Evolutionary conservation across 805 yeast genomes (phyloP), one percentile per base, ranked within the genome.

Genomic region (Spathaspora passalidarum): DNA sequence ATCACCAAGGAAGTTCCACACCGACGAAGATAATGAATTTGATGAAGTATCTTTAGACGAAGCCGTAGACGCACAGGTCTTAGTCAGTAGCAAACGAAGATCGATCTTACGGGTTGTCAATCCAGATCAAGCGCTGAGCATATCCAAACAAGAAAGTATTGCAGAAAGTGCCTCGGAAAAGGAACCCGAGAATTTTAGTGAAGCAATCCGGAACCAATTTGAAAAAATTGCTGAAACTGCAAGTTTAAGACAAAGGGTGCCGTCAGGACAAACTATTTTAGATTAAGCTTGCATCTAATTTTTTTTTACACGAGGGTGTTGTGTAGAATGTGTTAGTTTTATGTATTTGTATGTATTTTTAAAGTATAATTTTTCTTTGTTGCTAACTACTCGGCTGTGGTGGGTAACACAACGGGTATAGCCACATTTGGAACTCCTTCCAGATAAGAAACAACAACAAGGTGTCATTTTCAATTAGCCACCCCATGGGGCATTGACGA

Each of bases 11-110:
- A 32, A 9, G 43, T 40, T 16, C 13, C 7, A 20, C 40, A 22
- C 21, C 21, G 43, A 34, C 20, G 48, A 43, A 23, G 55, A 53
- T 20, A 35, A 41, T 23, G 54, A 40, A 9, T 49, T 56, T 16
- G 69, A 67, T 42, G 70, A 62, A 19, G 74, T 69, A 32, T 71
- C 73, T 17, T 63, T 73, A 11, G 73, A 79, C 45, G 73, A 72
- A 16, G 68, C 71, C 23, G 57, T 82, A 52, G 90, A 85, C 51
- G 91, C 83, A 2, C 91, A 85, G 60, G 85, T 85, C 7, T 62
- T 85, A 49, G 89, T 85, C 6, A 78, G 86, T 49, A 79, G 86
- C 13, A 79, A 78, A 56, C 67, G 89, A 52, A 66, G 87, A 47
- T 74, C 84, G 1, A 74, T 75, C 44, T 65, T 85, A 38, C 61